Base-by-base conservation (phyloP, 495 filamentous ascomycete genomes). In the Podospora didyma region DNA sequence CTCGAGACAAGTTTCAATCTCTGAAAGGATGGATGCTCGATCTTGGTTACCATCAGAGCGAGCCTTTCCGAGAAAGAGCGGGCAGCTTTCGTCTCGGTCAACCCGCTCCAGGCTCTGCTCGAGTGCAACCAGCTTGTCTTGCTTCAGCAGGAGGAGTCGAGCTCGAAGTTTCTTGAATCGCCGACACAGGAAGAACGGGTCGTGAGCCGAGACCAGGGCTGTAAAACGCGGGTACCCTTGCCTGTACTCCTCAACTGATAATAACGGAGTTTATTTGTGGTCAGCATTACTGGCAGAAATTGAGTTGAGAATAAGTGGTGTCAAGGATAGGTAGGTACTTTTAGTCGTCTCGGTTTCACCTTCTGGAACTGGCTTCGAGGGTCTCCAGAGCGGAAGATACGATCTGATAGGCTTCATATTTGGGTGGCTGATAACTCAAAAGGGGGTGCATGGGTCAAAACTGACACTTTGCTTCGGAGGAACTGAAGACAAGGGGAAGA, bases 171-270 rank as follows among this genome's bases (percentile, higher is more conserved):
- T 50, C 17, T 37, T 10, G 56, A 75, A 73, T 10, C 55, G 59
- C 9, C 70, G 66, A 47, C 34, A 71, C 24, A 67, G 16, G 44
- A 69, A 60, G 31, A 64, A 73, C 42, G 57, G 50, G 14, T 46
- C 42, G 50, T 66, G 51, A 0, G 68, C 35, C 22, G 56, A 55
- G 14, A 69, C 23, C 20, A 71, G 61, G 17, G 71, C 69, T 10
- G 63, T 53, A 51, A 63, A 65, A n/a, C 54, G 68, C 24, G 70
- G 71, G 54, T 71, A 73, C 0, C 68, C 70, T 6, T 59, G 21
- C 19, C 48, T 48, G 54, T 60, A 70, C 17, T 66, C 63, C 41
- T 70, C 67, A 31, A 70, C 71, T 70, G 26, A 9, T 31, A 37
- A 1, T 7, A 17, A 47, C 5, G 24, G 22, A 3, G 26, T 3